These are phyloP conservation scores for Halophytophthora polymorphica DNA, from an alignment of 352 stramenopile species.

Conservation along the genomic window DNA sequence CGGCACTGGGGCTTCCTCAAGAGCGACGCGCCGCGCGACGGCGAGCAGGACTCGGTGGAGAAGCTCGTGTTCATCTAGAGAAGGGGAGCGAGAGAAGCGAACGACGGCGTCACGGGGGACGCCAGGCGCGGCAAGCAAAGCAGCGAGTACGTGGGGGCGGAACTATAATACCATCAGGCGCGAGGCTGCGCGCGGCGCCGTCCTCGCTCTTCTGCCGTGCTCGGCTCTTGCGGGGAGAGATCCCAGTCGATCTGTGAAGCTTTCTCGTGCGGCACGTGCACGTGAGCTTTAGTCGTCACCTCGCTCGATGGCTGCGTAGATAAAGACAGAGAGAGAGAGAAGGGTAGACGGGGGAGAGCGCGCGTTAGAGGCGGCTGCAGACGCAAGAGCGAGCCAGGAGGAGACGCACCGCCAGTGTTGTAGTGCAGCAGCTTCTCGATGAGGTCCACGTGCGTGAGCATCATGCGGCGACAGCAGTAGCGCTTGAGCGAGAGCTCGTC, in stretches of 20 bases:
- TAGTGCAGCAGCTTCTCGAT: conserved; percentile 99
- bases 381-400: background rate
- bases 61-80: conserved; percentile 81
- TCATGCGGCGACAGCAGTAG: conserved; percentile 99
- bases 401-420: conserved; percentile 90
- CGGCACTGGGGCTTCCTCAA: conserved; percentile 71
- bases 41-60: conserved; percentile 58
- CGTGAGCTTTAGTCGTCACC: conserved; percentile 52
- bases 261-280: conserved; percentile 11
- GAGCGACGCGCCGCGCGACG: conserved; percentile 34
- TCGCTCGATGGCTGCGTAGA: conserved; percentile 70
- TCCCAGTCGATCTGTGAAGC: conserved; percentile 6
- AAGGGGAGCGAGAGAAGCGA: background rate
- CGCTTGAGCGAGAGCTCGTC: conserved; percentile 97
- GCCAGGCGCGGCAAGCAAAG: conserved; percentile 34
- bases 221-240: conserved; percentile 11
- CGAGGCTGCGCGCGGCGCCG: background rate
- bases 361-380: background rate
- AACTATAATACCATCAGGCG: conserved; percentile 37
- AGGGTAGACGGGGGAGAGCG: background rate
- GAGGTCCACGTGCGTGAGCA: conserved; percentile 99
- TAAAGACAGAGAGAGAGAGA: conserved; percentile 6
- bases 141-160: conserved; percentile 13
- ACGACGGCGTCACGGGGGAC: background rate
- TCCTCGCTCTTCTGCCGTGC: conserved; percentile 12